Evolutionary conservation across 768 basidiomycete species (phyloP).

Genomic region (Russula lepida): DNA sequence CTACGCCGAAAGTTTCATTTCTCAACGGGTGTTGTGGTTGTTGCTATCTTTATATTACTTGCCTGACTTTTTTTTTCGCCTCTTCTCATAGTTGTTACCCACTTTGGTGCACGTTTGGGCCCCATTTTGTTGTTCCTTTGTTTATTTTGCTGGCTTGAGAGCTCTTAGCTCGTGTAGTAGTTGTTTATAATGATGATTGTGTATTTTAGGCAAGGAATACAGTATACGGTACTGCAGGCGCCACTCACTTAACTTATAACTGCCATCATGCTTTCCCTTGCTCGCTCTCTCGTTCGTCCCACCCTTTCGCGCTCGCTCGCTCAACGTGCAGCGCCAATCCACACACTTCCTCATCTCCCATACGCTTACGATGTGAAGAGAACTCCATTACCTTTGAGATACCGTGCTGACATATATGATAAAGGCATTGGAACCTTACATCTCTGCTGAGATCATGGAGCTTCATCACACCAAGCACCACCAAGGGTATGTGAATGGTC

Average conservation of each 20-base stretch:
- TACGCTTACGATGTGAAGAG: slow-evolving; percentile 65
- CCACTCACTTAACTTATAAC: neutral
- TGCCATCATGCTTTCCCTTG: neutral
- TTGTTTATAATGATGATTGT: neutral
- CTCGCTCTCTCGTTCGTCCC: neutral
- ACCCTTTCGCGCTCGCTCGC: slow-evolving; percentile 34
- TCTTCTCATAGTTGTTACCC: slow-evolving; percentile 7
- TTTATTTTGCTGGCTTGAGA: neutral
- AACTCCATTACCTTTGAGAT: neutral
- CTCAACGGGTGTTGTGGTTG: neutral
- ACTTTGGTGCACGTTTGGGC: neutral
- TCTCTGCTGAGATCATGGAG: slow-evolving; percentile 88
- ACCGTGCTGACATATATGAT: slow-evolving; percentile 11
- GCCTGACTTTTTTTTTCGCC: neutral
- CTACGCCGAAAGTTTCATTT: too few relatives aligned
- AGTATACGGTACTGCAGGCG: neutral
- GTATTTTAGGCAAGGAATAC: slow-evolving; percentile 5
- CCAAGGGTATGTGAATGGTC: slow-evolving; percentile 87
- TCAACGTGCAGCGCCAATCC: slow-evolving; percentile 37
- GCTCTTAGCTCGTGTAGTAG: slow-evolving; percentile 9
- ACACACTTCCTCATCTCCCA: slow-evolving; percentile 73
- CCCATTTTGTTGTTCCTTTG: neutral
- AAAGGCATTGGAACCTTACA: slow-evolving; percentile 88
- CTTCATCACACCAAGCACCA: slow-evolving; percentile 90
- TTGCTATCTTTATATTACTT: neutral